Conservation (phyloP, 371 early-diverging fungal genomes). For the Entomophthora muscae region DNA sequence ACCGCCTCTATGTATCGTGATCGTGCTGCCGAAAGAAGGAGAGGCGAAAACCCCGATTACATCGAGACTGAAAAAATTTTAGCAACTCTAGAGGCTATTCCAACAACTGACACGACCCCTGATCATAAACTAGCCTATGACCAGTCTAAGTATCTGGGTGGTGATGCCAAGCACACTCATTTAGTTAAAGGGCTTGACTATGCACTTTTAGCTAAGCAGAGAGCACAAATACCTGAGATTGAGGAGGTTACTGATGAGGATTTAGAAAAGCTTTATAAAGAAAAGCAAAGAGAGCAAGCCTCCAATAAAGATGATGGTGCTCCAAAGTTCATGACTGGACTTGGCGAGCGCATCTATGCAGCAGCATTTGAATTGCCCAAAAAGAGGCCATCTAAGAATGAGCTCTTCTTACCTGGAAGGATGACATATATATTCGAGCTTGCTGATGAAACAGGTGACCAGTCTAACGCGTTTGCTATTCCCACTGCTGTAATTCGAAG, state of each 20-base stretch:
- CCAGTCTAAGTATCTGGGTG: slow-evolving; percentile 71
- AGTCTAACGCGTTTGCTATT: slow-evolving; percentile 33
- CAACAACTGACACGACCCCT: slow-evolving; percentile 13
- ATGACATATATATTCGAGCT: slow-evolving; percentile 64
- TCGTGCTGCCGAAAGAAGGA: slow-evolving; percentile 72
- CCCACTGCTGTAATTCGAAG: slow-evolving; percentile 64
- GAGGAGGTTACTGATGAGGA: slow-evolving; percentile 14
- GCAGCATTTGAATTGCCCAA: slow-evolving; percentile 15
- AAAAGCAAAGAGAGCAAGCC: slow-evolving; percentile 9
- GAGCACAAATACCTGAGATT: slow-evolving; percentile 15
- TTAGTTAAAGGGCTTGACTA: slow-evolving; percentile 83
- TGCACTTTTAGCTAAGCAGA: slow-evolving; percentile 47
- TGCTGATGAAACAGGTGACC: slow-evolving; percentile 21
- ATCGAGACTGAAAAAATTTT: slow-evolving; percentile 29
- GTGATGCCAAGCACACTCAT: slow-evolving; percentile 72
- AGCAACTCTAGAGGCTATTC: slow-evolving; percentile 13
- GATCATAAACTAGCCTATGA: slow-evolving; percentile 17
- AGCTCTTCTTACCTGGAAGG: slow-evolving; percentile 56
- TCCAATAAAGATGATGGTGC: not conserved
- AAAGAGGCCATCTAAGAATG: slow-evolving; percentile 26
- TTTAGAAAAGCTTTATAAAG: slow-evolving; percentile 10
- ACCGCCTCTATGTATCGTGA: slow-evolving; percentile 48
- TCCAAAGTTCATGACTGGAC: slow-evolving; percentile 14
- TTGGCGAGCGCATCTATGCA: slow-evolving; percentile 21
- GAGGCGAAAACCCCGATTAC: slow-evolving; percentile 33